A percentile compares a stretch with the other conserved stretches of the same genome.
phyloP scores from a whole-genome alignment of 495 filamentous ascomycete species.

The Monascus purpureus region DNA sequence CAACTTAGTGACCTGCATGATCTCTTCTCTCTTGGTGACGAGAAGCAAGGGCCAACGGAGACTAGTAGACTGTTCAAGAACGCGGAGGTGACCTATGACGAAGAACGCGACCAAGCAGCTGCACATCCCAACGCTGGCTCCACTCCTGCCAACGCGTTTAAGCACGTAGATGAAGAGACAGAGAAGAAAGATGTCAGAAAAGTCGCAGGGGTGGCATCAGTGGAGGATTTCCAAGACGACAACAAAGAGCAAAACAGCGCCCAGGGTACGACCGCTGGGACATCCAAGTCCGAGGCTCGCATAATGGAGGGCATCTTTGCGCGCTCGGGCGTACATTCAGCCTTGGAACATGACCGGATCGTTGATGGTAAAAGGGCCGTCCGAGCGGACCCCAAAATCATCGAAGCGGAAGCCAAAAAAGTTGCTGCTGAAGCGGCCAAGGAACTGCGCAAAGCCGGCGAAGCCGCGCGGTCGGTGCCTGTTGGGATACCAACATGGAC shows the following conservation, averaged over 20 bases:
- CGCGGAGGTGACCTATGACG: constrained; percentile 52
- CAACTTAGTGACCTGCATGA: constrained; percentile 78
- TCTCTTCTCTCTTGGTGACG: constrained; percentile 66
- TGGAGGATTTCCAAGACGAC: constrained; percentile 39
- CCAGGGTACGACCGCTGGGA: constrained; percentile 23
- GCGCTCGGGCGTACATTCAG: constrained; percentile 66
- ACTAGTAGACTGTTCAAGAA: constrained; percentile 75
- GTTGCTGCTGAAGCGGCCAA: constrained; percentile 66
- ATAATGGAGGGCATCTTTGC: constrained; percentile 82
- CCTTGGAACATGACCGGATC: constrained; percentile 80
- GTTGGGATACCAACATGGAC: constrained; percentile 93
- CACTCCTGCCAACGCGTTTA: constrained; percentile 6
- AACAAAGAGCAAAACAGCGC: constrained; percentile 19
- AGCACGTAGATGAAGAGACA: constrained; percentile 8
- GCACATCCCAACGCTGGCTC: constrained; percentile 11
- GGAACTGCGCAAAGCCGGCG: constrained; percentile 56
- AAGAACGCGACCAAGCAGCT: constrained; percentile 10
- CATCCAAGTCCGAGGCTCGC: constrained; percentile 39
- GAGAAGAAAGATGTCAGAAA: constrained; percentile 31
- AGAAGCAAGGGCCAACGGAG: constrained; percentile 58
- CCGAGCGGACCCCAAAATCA: constrained; percentile 52
- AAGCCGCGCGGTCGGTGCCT: constrained; percentile 53
- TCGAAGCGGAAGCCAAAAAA: constrained; percentile 66
- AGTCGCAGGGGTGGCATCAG: constrained; percentile 43
- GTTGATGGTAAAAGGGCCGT: constrained; percentile 52